Evolutionary conservation across 2,329 filamentous ascomycete genomes (phyloP).

Genomic region (Hirsutella thompsonii): DNA sequence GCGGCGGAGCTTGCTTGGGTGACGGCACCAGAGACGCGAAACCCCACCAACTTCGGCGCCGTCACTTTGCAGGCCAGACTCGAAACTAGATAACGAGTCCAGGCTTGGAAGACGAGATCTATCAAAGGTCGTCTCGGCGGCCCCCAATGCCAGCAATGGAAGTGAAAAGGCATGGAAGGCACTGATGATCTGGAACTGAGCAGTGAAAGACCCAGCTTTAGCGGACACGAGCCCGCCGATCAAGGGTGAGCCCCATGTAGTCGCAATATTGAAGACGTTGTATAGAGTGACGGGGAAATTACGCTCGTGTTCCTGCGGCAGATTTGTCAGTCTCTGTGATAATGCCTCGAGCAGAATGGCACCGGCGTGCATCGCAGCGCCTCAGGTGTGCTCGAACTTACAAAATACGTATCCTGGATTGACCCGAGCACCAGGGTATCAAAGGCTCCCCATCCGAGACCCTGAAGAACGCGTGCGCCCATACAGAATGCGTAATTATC

Average conservation of each 20-base stretch:
- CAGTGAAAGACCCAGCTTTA: conserved; percentile 24
- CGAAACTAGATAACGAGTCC: conserved; percentile 7
- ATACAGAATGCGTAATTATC: conserved; percentile 32
- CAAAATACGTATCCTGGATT: conserved; percentile 45
- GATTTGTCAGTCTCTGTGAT: not conserved
- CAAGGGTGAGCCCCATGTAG: conserved; percentile 41
- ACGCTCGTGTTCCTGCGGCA: conserved; percentile 35
- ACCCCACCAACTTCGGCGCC: conserved; percentile 11
- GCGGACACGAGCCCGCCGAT: conserved; percentile 36
- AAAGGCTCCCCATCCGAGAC: conserved; percentile 45
- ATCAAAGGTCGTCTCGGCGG: conserved; percentile 40
- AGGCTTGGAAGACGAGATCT: conserved; percentile 16
- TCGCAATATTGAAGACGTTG: conserved; percentile 28
- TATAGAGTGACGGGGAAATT: conserved; percentile 29
- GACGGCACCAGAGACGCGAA: conserved; percentile 5
- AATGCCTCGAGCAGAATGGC: too few species aligned
- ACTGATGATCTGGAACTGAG: conserved; percentile 39
- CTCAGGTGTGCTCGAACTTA: conserved; percentile 25
- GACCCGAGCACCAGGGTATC: conserved; percentile 38
- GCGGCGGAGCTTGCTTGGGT: conserved; percentile 18
- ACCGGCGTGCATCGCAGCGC: too few species aligned
- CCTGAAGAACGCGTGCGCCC: conserved; percentile 40
- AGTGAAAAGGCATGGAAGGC: conserved; percentile 33
- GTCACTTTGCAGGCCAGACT: conserved; percentile 2
- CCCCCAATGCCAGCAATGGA: conserved; percentile 31